These are phyloP conservation scores for Talaromyces proteolyticus DNA, from an alignment of 495 filamentous ascomycete species.

Conservation along the genomic window DNA sequence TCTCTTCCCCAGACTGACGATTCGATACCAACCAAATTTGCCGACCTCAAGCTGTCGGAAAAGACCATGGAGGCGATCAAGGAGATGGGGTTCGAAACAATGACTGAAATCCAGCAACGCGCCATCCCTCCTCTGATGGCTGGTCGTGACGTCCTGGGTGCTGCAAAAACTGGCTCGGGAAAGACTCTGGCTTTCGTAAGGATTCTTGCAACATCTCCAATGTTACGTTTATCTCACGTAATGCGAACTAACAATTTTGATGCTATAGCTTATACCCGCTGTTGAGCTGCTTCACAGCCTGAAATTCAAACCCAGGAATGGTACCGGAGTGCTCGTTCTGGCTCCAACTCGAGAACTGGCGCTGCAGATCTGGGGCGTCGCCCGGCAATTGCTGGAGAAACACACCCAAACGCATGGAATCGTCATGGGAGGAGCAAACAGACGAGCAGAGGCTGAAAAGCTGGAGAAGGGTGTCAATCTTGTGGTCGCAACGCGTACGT, in stretches of 20 bases:
- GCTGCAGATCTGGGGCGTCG: conserved; percentile 93
- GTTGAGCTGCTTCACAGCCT: conserved; percentile 91
- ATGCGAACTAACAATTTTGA: not conserved
- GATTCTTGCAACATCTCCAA: no score
- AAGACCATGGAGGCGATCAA: conserved; percentile 84
- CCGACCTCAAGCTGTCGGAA: conserved; percentile 77
- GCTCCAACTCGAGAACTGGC: conserved; percentile 64
- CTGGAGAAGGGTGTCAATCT: conserved; percentile 91
- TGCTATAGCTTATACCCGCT: conserved; percentile 65
- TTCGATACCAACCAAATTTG: conserved; percentile 51
- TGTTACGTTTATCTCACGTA: no score
- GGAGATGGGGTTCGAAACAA: conserved; percentile 86
- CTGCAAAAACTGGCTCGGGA: conserved; percentile 93
- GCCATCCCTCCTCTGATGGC: conserved; percentile 85
- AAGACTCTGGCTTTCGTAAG: conserved; percentile 81
- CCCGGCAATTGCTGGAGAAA: conserved; percentile 79
- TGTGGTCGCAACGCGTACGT: conserved; percentile 66
- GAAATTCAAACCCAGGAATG: conserved; percentile 78
- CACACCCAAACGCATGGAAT: conserved; percentile 94
- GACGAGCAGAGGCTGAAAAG: conserved; percentile 89
- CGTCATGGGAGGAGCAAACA: conserved; percentile 91
- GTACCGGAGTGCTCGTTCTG: conserved; percentile 54
- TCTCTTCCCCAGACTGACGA: conserved; percentile 50
- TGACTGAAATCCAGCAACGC: conserved; percentile 93
- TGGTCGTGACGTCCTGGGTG: conserved; percentile 89